Conservation (phyloP, 257 asterid species). For the Misopates orontium region DNA sequence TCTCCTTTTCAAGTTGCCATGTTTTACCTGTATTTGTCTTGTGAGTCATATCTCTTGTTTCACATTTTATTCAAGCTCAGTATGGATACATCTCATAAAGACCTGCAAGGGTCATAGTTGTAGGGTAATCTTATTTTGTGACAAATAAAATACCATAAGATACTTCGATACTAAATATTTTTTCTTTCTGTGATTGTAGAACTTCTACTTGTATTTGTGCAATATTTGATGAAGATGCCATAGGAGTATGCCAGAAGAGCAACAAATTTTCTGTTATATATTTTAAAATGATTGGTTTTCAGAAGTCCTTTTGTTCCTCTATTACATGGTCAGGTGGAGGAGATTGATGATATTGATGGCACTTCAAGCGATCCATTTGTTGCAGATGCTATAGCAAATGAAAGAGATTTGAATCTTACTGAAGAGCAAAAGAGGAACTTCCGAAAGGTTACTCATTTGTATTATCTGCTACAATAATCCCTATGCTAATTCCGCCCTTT, state of each 20-base stretch:
- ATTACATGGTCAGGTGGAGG: slow-evolving; percentile 74
- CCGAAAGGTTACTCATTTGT: slow-evolving; percentile 59
- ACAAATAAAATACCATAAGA: too few relatives aligned
- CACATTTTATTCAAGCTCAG: slow-evolving; percentile 19
- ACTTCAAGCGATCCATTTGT: slow-evolving; percentile 67
- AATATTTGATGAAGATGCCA: slow-evolving; percentile 15
- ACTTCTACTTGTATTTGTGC: slow-evolving; percentile 12
- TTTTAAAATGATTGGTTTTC: slow-evolving; percentile 16
- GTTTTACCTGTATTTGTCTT: slow-evolving; percentile 5
- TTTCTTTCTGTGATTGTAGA: slow-evolving; percentile 16
- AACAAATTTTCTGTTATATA: neutral
- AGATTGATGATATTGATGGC: slow-evolving; percentile 82
- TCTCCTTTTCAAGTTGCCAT: slow-evolving; percentile 6
- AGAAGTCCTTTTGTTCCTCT: slow-evolving; percentile 20
- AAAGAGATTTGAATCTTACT: slow-evolving; percentile 71
- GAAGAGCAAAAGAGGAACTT: slow-evolving; percentile 88
- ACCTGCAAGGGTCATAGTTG: slow-evolving; percentile 10
- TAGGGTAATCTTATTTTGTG: neutral
- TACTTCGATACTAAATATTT: too few relatives aligned
- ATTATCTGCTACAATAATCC: slow-evolving; percentile 1
- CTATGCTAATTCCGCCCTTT: slow-evolving; percentile 1
- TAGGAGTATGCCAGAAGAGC: slow-evolving; percentile 11
- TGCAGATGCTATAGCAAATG: slow-evolving; percentile 89
- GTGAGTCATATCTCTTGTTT: neutral
- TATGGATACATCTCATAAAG: slow-evolving; percentile 5